Evolutionary conservation across 768 basidiomycete species (phyloP).

Genomic region (Rhodotorula kratochvilovae): DNA sequence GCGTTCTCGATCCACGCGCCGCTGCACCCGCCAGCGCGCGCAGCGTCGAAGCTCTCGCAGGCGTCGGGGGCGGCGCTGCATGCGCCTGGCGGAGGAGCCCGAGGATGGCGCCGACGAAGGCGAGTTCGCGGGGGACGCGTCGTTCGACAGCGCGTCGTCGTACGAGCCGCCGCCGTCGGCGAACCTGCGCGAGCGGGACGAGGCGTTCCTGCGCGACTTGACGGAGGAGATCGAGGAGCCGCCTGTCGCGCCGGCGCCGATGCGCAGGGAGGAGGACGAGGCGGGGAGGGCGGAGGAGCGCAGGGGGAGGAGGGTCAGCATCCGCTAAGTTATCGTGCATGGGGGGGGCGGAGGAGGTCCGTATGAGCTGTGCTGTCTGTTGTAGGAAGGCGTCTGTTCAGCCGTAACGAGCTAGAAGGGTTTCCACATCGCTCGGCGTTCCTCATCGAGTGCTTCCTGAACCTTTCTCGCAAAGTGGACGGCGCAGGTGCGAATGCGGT

Average conservation of each 20-base stretch:
- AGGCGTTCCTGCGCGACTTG: constrained; percentile 17
- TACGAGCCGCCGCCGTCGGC: background rate
- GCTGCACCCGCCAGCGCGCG: background rate
- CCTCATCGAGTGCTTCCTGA: no score
- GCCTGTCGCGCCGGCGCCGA: background rate
- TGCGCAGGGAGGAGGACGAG: background rate
- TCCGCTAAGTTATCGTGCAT: background rate
- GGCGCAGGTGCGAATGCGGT: background rate
- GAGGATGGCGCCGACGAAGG: background rate
- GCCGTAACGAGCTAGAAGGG: no score
- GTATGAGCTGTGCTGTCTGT: background rate
- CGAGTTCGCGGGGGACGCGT: background rate
- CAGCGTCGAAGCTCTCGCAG: background rate
- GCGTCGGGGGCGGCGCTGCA: no score
- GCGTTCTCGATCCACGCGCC: background rate
- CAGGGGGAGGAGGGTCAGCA: background rate
- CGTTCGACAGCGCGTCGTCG: background rate
- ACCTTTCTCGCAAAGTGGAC: no score
- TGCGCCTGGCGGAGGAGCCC: no score
- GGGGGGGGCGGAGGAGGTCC: no score
- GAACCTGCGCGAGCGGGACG: constrained; percentile 7
- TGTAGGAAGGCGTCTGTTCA: no score
- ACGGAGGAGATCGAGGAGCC: background rate
- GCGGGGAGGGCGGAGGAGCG: background rate
- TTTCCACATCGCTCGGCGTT: no score